A percentile compares a stretch with the other conserved stretches of the same genome.
Conservation (phyloP, 73 alveolate species). For the Paraurostyla sp. region DNA sequence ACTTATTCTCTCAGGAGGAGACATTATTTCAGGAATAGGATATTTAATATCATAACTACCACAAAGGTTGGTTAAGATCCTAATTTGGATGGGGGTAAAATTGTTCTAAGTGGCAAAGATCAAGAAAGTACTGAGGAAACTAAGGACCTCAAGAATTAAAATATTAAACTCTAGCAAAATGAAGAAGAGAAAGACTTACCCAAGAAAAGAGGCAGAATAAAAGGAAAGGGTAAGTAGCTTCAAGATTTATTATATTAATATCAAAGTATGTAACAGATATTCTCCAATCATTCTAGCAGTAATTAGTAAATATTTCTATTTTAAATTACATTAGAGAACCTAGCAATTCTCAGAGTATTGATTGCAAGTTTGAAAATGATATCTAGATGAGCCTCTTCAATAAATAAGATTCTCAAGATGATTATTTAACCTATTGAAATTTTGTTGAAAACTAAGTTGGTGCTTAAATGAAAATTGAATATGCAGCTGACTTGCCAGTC, state of each 20-base stretch:
- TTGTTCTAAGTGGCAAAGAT: not conserved
- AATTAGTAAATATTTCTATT: not conserved
- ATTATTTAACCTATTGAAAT: conserved; percentile 77
- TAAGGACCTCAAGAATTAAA: not conserved
- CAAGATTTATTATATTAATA: conserved; percentile 19
- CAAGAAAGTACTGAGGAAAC: not conserved
- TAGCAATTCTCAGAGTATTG: not conserved
- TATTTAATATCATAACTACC: not conserved
- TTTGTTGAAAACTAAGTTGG: conserved; percentile 80
- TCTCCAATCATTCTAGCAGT: not conserved
- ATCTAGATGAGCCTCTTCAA: not conserved
- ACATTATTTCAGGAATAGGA: too few relatives aligned
- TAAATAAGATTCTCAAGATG: not conserved
- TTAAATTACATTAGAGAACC: not conserved
- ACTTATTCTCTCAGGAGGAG: too few relatives aligned
- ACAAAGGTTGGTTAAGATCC: not conserved
- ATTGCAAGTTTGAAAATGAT: not conserved
- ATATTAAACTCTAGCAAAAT: not conserved
- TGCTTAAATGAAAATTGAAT: conserved; percentile 75
- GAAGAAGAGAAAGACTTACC: conserved; percentile 27
- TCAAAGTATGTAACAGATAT: not conserved
- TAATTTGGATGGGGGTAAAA: not conserved
- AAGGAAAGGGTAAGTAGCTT: conserved; percentile 44
- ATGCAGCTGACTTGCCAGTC: conserved; percentile 90
- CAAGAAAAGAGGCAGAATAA: conserved; percentile 28